Evolutionary conservation across 1,284 basidiomycete genomes (phyloP), one percentile per base, ranked within the genome.

Genomic region (Ganoderma sp.): DNA sequence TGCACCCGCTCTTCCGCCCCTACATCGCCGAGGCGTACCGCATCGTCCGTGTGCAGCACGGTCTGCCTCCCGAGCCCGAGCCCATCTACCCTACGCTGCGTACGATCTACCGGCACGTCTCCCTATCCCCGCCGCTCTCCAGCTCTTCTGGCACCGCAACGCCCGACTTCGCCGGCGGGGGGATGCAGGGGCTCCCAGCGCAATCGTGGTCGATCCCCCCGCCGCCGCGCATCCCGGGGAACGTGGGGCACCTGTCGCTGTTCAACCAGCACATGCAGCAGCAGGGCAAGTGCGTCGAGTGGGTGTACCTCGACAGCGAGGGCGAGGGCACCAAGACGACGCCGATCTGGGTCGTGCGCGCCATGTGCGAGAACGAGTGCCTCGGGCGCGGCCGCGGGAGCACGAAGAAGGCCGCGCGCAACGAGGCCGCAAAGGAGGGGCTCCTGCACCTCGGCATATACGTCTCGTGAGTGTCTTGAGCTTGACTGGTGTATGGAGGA

Each of bases 201-300:
- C 75, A 70, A 56, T 69, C 73, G 6, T 73, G 73, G 71, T 71
- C 74, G 15, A 70, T 73, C 45, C 74, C 78, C 37, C 74, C 77
- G 19, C 77, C 79, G 12, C 71, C 75, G 56, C 76, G 74, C 43
- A 70, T 73, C 63, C 65, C 74, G 14, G 64, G 75, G 17, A 79
- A 70, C 73, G 81, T 84, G 19, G 91, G 91, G 5, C 88, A 93
- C 76, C 84, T 93, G 7, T 87, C 90, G 32, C 79, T 93, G 57
- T 92, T 93, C 83, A 93, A 93, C 75, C 91, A 93, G 79, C 81
- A 85, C 66, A 75, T 93, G 64, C 88, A 90, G 78, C 90, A 87
- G 79, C 73, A 75, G 42, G 83, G 81, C 73, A 83, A 81, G 66
- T 75, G 78, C 57, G 84, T 93, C 65, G 91, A 93, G 78, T 93